Base-by-base conservation (phyloP, 768 basidiomycete genomes). In the Termitomyces sp. region DNA sequence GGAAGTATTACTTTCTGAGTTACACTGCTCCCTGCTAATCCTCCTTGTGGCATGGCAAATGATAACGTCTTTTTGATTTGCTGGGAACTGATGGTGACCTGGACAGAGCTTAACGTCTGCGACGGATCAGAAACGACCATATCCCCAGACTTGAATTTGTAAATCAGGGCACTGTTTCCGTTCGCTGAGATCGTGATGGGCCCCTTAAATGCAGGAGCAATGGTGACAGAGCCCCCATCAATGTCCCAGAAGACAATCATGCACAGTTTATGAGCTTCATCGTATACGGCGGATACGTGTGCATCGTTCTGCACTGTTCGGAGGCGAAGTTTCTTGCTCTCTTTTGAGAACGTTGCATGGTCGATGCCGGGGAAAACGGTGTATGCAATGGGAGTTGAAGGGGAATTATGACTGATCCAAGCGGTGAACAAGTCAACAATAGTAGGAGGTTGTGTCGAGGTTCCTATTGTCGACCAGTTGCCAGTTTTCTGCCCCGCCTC, bases 41-140 rank as follows among this genome's bases (percentile, higher is more conserved):
- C 80, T n/a, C 73, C 75, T 5, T 65, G 66, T 3, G 83, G 83
- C 41, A 85, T 60, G 7, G 65, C 53, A 47, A 84, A 71, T 7
- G 56, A 51, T 10, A 80, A 50, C 1, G 56, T 70, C 59, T 73
- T 70, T 10, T 51, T 54, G 11, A 41, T 40, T 6, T 65, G 64
- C 13, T 22, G 7, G 10, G 74, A 52, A 12, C 51, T 60, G 49
- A 84, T 57, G 1, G 66, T 71, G 46, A 85, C 58, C 25, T 69
- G 63, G 0, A 79, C 64, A 2, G 63, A 58, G 7, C 58, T 50
- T 23, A 81, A 60, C 0, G 73, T 73, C 63, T 89, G 87, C 1
- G 84, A 84, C 4, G 87, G 88, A 64, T 89, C 87, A 0, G 86
- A 79, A 12, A 87, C 75, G 0, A 78, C 80, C 31, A 89, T 57